Evolutionary conservation across 495 filamentous ascomycete species (phyloP), one percentile per base, ranked within the genome.

Genomic region (Penicillium daleae): DNA sequence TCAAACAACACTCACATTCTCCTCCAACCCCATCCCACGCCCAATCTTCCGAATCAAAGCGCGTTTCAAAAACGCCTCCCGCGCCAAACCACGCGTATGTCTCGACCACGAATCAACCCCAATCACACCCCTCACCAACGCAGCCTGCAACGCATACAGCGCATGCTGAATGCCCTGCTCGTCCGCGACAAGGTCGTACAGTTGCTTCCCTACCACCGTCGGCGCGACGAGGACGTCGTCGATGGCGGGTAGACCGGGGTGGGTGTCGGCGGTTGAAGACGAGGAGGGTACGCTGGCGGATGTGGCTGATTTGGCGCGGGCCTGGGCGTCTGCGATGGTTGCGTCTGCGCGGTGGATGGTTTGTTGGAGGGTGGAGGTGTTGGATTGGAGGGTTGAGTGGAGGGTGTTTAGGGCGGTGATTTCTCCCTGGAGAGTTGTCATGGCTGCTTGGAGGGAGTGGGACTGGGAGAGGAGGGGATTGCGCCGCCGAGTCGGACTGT

Each of bases 211-310:
- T 22, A 97, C 93, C 4, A 98, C 90, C 0, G 93, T 96, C 1
- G 93, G 92, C 6, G 93, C 93, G n/a, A 97, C 92, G 10, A 99
- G 82, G 33, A 98, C 81, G 31, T 96, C 91, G 77, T 99, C 95
- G 50, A 98, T 88, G 24, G 83, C 81, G 0, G 89, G 89, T 1
- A 86, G 76, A n/a, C 78, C 81, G 4, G 71, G 63, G 51, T 76
- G 64, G 3, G 50, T 19, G 35, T 70, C 67, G 21, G 59, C 42
- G 31, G 64, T 50, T 19, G 66, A 65, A 7, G 61, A n/a, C n/a
- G n/a, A 19, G 7, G 64, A 61, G 5, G 69, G 12, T n/a, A 60
- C 31, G 37, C 78, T 66, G 27, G 80, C 62, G 12, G 68, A 64
- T n/a, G 74, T 57, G 55, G 73, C 78, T 5, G 80, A 77, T 29